These are phyloP conservation scores for Quercus glauca DNA, from an alignment of 306 rosid genomes.

Conservation along the genomic window DNA sequence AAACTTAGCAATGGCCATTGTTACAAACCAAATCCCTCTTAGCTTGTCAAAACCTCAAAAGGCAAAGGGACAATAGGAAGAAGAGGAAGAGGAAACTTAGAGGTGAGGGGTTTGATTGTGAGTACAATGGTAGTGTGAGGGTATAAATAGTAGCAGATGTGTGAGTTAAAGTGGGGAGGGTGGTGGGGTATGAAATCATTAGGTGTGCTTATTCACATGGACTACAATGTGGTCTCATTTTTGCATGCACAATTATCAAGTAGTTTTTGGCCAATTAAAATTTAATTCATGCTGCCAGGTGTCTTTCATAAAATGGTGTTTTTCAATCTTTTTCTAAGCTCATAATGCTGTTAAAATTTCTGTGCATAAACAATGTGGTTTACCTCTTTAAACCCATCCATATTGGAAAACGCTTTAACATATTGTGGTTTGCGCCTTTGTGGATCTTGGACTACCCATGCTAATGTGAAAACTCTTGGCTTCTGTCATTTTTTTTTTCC, in stretches of 20 bases:
- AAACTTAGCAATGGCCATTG: slow-evolving; percentile 59
- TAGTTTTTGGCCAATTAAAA: too few species aligned
- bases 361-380: too few species aligned
- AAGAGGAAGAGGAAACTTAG: background rate
- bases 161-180: background rate
- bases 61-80: slow-evolving; percentile 1
- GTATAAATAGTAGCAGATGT: slow-evolving; percentile 43
- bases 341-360: too few species aligned
- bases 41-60: background rate
- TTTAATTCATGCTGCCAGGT: background rate
- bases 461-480: too few species aligned
- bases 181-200: slow-evolving; percentile 1
- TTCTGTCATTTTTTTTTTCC: too few species aligned
- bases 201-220: slow-evolving; percentile 13
- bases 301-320: background rate
- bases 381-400: too few species aligned
- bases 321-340: too few species aligned
- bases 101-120: slow-evolving; percentile 11
- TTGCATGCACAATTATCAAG: slow-evolving; percentile 1
- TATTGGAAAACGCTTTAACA: too few species aligned
- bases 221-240: background rate
- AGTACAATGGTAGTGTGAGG: slow-evolving; percentile 1
- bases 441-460: too few species aligned
- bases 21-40: slow-evolving; percentile 11
- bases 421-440: too few species aligned